Percentiles rank a stretch among this genome's conserved stretches.
Evolutionary conservation across 2,329 filamentous ascomycete species (phyloP).

Genomic region (Colletotrichum cuscutae): DNA sequence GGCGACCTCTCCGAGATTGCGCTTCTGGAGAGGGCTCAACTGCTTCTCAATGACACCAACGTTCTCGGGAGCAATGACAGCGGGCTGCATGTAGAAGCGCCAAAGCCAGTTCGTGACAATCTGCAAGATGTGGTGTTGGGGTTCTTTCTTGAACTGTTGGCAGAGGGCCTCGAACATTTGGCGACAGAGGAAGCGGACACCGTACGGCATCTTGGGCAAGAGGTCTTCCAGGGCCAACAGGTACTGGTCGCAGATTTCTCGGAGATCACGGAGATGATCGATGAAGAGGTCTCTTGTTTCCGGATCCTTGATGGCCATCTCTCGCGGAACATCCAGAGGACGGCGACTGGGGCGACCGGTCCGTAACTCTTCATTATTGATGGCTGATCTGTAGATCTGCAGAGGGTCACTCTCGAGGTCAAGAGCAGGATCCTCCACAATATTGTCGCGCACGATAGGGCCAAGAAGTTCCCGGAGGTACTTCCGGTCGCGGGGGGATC

Average conservation of each 20-base stretch:
- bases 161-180: conserved; percentile 85
- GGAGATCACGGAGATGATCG: conserved; percentile 89
- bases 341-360: conserved; percentile 87
- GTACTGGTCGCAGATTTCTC: conserved; percentile 94
- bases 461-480: conserved; percentile 90
- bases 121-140: conserved; percentile 81
- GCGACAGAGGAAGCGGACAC: conserved; percentile 86
- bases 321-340: conserved; percentile 85
- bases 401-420: conserved; percentile 97
- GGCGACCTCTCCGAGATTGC: conserved; percentile 88
- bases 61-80: conserved; percentile 88
- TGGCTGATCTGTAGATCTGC: conserved; percentile 94
- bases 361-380: conserved; percentile 96
- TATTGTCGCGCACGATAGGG: conserved; percentile 87
- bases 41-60: conserved; percentile 92
- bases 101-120: conserved; percentile 92
- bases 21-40: conserved; percentile 89
- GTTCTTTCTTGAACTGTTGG: conserved; percentile 82
- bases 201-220: conserved; percentile 90
- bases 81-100: conserved; percentile 92
- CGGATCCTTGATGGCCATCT: conserved; percentile 93
- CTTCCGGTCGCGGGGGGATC: conserved; percentile 91
- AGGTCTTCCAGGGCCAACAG: conserved; percentile 84
- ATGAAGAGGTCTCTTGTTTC: conserved; percentile 95
- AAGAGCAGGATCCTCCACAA: conserved; percentile 89